Evolutionary conservation across 345 rosid genomes (phyloP).

Genomic region (Punica granatum): DNA sequence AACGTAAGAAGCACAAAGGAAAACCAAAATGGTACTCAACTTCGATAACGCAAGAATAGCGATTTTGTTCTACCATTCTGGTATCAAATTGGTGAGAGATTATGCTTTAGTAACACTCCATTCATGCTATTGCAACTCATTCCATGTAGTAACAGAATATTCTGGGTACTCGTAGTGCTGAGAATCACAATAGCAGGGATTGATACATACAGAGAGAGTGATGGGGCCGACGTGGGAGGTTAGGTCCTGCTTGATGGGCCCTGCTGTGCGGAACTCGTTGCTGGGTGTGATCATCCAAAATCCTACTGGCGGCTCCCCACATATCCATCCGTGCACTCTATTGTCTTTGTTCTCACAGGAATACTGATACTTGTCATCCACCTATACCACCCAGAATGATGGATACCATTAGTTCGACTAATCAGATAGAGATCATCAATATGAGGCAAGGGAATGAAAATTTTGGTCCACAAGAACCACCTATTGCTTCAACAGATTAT

Average conservation of each 20-base stretch:
- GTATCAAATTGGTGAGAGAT: too few species aligned
- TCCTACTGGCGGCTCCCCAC: constrained; percentile 40
- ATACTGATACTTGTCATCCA: constrained; percentile 87
- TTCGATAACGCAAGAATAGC: too few species aligned
- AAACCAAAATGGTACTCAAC: neutral
- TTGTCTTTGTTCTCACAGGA: constrained; percentile 48
- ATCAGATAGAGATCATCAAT: neutral
- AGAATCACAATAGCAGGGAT: neutral
- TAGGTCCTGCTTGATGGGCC: constrained; percentile 81
- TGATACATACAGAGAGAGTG: constrained; percentile 42
- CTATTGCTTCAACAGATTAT: constrained; percentile 4
- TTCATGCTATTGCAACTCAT: too few species aligned
- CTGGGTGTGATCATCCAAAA: constrained; percentile 90
- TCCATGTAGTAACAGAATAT: too few species aligned
- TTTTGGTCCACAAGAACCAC: neutral
- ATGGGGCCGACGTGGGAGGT: constrained; percentile 79
- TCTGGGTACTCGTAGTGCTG: too few species aligned
- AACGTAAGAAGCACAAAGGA: neutral
- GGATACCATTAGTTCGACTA: neutral
- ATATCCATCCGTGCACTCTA: constrained; percentile 80
- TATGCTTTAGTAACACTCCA: too few species aligned
- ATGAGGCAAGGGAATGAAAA: neutral
- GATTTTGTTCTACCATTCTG: too few species aligned
- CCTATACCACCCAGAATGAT: constrained; percentile 32
- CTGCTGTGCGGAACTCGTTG: constrained; percentile 56